Evolutionary conservation across 1,284 basidiomycete genomes (phyloP), one percentile per base, ranked within the genome.

Genomic region (Phenoliferia sp.): DNA sequence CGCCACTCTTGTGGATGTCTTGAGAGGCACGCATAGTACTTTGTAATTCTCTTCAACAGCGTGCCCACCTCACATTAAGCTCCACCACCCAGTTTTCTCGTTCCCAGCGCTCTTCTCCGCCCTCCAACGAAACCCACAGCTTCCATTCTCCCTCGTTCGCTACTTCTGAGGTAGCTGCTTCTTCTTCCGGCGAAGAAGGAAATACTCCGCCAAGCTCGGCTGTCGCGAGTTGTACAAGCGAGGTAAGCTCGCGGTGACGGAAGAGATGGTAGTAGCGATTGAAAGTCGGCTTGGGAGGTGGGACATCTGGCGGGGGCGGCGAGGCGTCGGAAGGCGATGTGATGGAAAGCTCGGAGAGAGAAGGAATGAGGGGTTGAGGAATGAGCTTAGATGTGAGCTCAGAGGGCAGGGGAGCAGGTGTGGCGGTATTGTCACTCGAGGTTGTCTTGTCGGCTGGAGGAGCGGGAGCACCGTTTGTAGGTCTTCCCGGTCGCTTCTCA

Each of bases 261-360:
- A 96, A 97, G 83, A 97, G 89, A 77, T 97, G 94, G 77, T 97
- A 97, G 77, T 95, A 97, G 64, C 94, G 85, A 76, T 93, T 86
- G 80, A 87, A 90, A 7, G 90, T 83, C 65, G 74, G 80, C 73
- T 67, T 64, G 10, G 54, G 54, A 2, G 55, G 29, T 10, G 39
- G 19, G 9, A 17, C 26, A 17, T 3, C n/a, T 10, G 56, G 10
- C 4, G 15, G n/a, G 22, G 48, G 48, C n/a, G 31, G 12, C n/a
- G 61, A 19, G 6, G 39, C 16, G 26, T 56, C 62, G 26, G 39
- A 17, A 17, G 32, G 50, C 6, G 50, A 52, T 16, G 50, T 28
- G 22, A 54, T 22, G 12, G 62, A 28, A 29, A 29, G 35, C 32
- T 57, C 61, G 32, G 39, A 44, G 10, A n/a, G n/a, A n/a, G n/a